phyloP scores from a whole-genome alignment of 306 rosid genomes.

The Pachyrhizus erosus region DNA sequence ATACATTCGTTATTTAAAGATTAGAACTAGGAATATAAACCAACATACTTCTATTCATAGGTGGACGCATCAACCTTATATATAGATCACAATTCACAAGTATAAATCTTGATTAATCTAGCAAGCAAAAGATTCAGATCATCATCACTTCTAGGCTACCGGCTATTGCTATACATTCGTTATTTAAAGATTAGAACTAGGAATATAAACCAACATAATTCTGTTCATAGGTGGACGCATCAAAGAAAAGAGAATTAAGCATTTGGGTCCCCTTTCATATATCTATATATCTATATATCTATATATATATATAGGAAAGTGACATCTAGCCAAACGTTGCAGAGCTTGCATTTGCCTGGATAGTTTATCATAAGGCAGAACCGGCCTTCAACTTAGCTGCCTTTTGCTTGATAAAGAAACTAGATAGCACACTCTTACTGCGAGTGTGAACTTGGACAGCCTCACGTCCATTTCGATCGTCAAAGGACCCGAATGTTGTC shows the following conservation, averaged over 20 bases:
- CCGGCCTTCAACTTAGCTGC: slow-evolving; percentile 59
- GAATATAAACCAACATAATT: slow-evolving; percentile 2
- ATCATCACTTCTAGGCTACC: too few species aligned
- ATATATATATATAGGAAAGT: too few species aligned
- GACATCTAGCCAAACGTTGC: too few species aligned
- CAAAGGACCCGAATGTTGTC: slow-evolving; percentile 73
- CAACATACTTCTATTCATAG: slow-evolving; percentile 23
- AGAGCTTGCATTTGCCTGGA: slow-evolving; percentile 31
- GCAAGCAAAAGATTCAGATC: slow-evolving; percentile 34
- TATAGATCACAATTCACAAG: background rate
- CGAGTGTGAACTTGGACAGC: slow-evolving; percentile 61
- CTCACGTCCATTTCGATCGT: slow-evolving; percentile 56
- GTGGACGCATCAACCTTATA: background rate
- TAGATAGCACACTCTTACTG: slow-evolving; percentile 87
- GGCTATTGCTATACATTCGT: too few species aligned
- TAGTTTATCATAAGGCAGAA: slow-evolving; percentile 47
- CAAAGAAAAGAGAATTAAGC: slow-evolving; percentile 15
- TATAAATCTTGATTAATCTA: slow-evolving; percentile 7
- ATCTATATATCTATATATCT: too few species aligned
- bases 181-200: slow-evolving; percentile 46
- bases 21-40: background rate
- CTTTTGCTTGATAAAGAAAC: slow-evolving; percentile 81
- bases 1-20: slow-evolving; percentile 58
- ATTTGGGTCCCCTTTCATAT: too few species aligned
- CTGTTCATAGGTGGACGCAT: slow-evolving; percentile 24